These are phyloP conservation scores for Termitomyces sp. DNA, from an alignment of 1,284 basidiomycete genomes.

Conservation along the genomic window DNA sequence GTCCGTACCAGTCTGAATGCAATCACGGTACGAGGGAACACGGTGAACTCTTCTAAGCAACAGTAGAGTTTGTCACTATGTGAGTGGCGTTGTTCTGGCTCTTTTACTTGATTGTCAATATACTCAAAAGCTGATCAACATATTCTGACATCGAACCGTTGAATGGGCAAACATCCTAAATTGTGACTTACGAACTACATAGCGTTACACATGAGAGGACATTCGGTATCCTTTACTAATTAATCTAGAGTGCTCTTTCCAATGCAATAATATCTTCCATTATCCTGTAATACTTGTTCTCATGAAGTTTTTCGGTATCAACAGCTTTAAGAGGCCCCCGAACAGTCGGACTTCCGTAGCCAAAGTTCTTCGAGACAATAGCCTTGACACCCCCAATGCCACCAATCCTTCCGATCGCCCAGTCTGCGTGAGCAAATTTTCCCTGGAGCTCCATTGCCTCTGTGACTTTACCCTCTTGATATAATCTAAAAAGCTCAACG, in stretches of 20 bases:
- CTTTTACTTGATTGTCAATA: neutral
- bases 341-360: conserved; percentile 56
- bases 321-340: conserved; percentile 52
- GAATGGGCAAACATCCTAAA: neutral
- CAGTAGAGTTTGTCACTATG: neutral
- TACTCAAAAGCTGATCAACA: neutral
- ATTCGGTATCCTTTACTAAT: neutral
- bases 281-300: conserved; percentile 30
- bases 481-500: conserved; percentile 52
- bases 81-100: too few relatives aligned
- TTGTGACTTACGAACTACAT: neutral
- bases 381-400: conserved; percentile 71
- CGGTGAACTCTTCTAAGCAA: neutral
- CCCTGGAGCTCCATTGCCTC: conserved; percentile 71
- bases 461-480: conserved; percentile 50
- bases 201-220: neutral
- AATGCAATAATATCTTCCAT: conserved; percentile 55
- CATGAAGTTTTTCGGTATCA: conserved; percentile 23
- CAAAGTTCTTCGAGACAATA: conserved; percentile 63
- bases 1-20: neutral
- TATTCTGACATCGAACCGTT: neutral
- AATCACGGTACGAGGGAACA: neutral
- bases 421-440: conserved; percentile 68
- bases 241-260: conserved; percentile 50
- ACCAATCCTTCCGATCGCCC: conserved; percentile 66